A percentile compares a stretch with the other conserved stretches of the same genome.
Conservation (phyloP, 306 rosid genomes). For the Gleditsia sinensis region DNA sequence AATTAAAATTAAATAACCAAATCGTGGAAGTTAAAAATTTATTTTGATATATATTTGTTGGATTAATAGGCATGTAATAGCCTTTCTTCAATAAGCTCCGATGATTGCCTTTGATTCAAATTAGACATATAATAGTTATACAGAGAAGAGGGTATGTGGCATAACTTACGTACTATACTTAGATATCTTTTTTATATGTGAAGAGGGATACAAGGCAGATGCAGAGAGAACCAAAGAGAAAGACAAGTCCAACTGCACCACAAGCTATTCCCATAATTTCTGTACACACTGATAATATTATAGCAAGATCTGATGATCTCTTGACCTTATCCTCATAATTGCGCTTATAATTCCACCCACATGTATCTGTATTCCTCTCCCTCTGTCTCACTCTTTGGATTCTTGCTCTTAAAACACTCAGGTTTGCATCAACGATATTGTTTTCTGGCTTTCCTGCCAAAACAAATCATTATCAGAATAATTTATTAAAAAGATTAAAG, state of each 20-base stretch:
- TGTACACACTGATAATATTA: conserved; percentile 27
- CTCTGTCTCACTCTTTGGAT: conserved; percentile 40
- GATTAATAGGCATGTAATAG: too few relatives aligned
- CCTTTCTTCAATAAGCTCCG: too few relatives aligned
- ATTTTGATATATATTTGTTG: too few relatives aligned
- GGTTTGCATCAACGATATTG: conserved; percentile 56
- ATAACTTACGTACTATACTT: neutral
- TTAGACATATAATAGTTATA: too few relatives aligned
- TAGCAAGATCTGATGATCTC: conserved; percentile 3
- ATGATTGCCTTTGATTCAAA: neutral
- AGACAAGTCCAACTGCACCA: conserved; percentile 53
- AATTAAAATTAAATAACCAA: too few relatives aligned
- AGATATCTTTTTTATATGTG: neutral
- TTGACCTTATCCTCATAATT: conserved; percentile 14
- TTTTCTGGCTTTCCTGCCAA: conserved; percentile 48
- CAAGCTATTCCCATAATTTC: conserved; percentile 44
- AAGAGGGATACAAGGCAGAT: conserved; percentile 46
- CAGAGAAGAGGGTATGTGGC: neutral
- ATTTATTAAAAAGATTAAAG: too few relatives aligned
- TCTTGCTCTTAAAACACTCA: conserved; percentile 48
- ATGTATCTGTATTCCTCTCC: conserved; percentile 26
- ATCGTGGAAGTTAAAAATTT: too few relatives aligned
- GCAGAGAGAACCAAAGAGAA: conserved; percentile 47
- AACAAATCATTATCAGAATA: too few relatives aligned
- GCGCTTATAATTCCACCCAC: conserved; percentile 46